Evolutionary conservation across 176 grass and related monocot genomes (phyloP), one percentile per base, ranked within the genome.

Genomic region (Oryza coarctata): DNA sequence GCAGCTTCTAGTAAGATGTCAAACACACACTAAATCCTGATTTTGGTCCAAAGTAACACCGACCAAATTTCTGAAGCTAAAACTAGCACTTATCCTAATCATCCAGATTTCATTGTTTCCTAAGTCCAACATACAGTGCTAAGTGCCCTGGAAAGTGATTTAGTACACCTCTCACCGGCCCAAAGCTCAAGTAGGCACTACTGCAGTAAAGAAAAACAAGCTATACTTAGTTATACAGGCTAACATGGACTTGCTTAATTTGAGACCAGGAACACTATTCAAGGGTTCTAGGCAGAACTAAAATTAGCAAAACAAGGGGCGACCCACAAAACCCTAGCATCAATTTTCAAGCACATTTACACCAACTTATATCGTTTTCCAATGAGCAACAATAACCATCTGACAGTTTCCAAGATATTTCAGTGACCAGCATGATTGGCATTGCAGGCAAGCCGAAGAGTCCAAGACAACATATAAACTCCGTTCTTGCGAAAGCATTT

Each of bases 201-300:
- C 12, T 18, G 1, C 7, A 55, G 50, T 5, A 20, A 55, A 3
- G 50, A 55, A 55, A 2, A 55, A 55, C 20, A 22, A 55, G 18
- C 1, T 55, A 55, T 34, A 76, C 63, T 39, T 9, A 2, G 17
- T 71, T 17, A 20, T 57, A 68, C 17, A 80, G 3, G 27, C 5
- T 63, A 80, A 78, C 18, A 84, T 25, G 44, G 3, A 68, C 26
- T 20, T 17, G 67, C 20, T 76, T 26, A 60, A 43, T 65, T 55
- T 65, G 20, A 77, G 3, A 63, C 3, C 2, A 65, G n/a, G 57
- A 65, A 88, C 44, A 67, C 27, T 66, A 65, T 73, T 88, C 74
- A 73, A 57, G 33, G 28, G 26, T 77, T 63, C 4, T 63, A 4
- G 0, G 18, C 38, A 43, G 29, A 28, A 33, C 50, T 63, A 71